phyloP scores from a whole-genome alignment of 768 basidiomycete genomes.

The Antrodiella citrinella region DNA sequence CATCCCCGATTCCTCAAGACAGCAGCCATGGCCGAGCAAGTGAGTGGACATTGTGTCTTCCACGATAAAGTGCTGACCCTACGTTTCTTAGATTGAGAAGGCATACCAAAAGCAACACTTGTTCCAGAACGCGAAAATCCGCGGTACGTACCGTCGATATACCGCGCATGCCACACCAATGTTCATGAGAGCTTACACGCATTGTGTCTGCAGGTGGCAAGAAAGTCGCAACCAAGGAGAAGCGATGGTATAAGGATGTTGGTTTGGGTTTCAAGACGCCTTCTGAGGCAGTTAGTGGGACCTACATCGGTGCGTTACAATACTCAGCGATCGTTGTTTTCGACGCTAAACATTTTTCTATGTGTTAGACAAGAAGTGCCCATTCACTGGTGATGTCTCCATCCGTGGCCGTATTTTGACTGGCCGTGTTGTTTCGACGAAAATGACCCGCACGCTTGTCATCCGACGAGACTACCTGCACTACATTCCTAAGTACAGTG shows the following conservation, averaged over 20 bases:
- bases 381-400: constrained; percentile 93
- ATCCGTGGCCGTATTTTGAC: constrained; percentile 99
- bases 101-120: constrained; percentile 96
- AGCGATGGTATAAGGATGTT: constrained; percentile 99
- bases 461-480: constrained; percentile 93
- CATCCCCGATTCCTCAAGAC: constrained; percentile 24
- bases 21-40: constrained; percentile 32
- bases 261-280: constrained; percentile 97
- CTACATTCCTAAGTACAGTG: constrained; percentile 98
- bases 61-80: constrained; percentile 5
- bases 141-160: constrained; percentile 50
- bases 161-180: too few species aligned
- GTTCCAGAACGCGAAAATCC: constrained; percentile 95
- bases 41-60: constrained; percentile 11
- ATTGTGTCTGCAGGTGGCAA: constrained; percentile 51
- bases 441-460: constrained; percentile 98
- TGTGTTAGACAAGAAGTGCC: constrained; percentile 93
- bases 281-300: constrained; percentile 87
- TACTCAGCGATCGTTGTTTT: neutral
- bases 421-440: constrained; percentile 95
- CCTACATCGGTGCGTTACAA: constrained; percentile 78
- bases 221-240: constrained; percentile 91
- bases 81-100: constrained; percentile 72
- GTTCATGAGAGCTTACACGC: neutral
- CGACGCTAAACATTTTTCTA: neutral